A percentile compares a stretch with the other conserved stretches of the same genome.
phyloP scores from a whole-genome alignment of 805 yeast species.

The Kodamaea restingae region DNA sequence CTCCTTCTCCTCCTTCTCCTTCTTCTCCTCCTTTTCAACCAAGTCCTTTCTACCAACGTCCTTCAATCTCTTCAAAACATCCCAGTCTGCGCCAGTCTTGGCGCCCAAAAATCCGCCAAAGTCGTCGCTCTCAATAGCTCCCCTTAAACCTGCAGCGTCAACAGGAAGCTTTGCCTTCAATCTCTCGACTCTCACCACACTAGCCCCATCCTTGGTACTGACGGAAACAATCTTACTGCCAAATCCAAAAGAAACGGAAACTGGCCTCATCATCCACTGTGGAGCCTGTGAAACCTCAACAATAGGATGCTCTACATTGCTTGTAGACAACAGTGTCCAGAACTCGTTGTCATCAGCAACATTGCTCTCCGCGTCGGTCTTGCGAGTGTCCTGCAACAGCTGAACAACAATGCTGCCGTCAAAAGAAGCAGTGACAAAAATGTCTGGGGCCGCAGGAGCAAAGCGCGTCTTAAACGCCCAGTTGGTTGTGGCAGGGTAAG shows the following conservation, averaged over 20 bases:
- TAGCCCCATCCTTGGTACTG: conserved; percentile 35
- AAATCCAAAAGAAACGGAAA: conserved; percentile 80
- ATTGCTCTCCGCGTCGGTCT: conserved; percentile 43
- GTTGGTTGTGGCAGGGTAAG: conserved; percentile 86
- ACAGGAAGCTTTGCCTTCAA: conserved; percentile 26
- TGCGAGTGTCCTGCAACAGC: conserved; percentile 81
- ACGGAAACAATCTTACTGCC: conserved; percentile 82
- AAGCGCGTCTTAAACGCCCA: conserved; percentile 91
- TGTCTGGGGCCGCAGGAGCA: conserved; percentile 84
- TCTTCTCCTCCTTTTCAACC: conserved; percentile 22
- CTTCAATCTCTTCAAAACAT: conserved; percentile 49
- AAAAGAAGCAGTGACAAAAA: conserved; percentile 83
- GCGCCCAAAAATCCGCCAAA: conserved; percentile 52
- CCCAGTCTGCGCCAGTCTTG: conserved; percentile 65
- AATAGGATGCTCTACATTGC: conserved; percentile 70
- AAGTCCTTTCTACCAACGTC: conserved; percentile 48
- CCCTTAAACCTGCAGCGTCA: conserved; percentile 40
- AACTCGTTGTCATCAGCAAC: conserved; percentile 66
- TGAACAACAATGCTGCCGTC: conserved; percentile 81
- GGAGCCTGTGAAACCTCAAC: conserved; percentile 80
- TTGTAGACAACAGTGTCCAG: conserved; percentile 73
- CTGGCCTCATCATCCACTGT: conserved; percentile 74
- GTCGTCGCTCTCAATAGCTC: conserved; percentile 55
- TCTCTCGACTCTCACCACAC: conserved; percentile 42
- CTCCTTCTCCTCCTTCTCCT: conserved; percentile 5